Conservation (phyloP, 352 stramenopile genomes). For the Phytophthora parvispora region DNA sequence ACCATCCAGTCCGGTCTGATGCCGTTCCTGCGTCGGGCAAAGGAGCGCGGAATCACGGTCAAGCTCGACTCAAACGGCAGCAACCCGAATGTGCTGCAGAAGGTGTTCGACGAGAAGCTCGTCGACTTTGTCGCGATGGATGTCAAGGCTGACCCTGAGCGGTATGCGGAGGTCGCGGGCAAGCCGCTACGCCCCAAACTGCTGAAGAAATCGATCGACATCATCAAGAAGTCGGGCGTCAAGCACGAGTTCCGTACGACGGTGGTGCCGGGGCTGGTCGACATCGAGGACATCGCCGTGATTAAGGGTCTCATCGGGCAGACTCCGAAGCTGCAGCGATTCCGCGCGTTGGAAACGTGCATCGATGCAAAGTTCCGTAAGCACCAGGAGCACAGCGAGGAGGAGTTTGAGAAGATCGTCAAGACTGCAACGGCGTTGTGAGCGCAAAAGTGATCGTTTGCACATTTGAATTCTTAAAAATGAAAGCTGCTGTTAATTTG, state of each 20-base stretch:
- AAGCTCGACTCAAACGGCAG: conserved; percentile 47
- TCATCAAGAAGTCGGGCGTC: conserved; percentile 39
- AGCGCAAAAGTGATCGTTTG: not conserved
- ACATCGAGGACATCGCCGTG: conserved; percentile 39
- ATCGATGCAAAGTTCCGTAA: conserved; percentile 35
- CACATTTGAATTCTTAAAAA: not conserved
- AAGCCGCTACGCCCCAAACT: conserved; percentile 37
- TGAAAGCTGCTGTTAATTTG: not conserved
- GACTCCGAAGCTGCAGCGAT: conserved; percentile 31
- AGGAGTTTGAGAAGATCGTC: conserved; percentile 31
- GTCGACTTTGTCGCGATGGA: conserved; percentile 43
- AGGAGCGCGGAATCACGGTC: conserved; percentile 30
- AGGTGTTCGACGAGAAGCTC: conserved; percentile 36
- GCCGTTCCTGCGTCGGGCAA: conserved; percentile 35
- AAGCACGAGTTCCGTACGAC: conserved; percentile 43
- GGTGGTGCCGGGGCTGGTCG: conserved; percentile 35
- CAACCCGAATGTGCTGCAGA: conserved; percentile 39
- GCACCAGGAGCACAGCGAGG: conserved; percentile 33
- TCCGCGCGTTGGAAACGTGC: conserved; percentile 34
- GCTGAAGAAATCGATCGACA: conserved; percentile 34
- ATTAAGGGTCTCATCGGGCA: conserved; percentile 34
- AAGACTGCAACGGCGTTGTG: conserved; percentile 27
- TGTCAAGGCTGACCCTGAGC: conserved; percentile 34
- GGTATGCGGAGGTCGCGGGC: conserved; percentile 35
- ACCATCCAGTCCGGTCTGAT: conserved; percentile 40